Conservation (phyloP, 768 basidiomycete genomes). For the Coprinopsis marcescibilis region DNA sequence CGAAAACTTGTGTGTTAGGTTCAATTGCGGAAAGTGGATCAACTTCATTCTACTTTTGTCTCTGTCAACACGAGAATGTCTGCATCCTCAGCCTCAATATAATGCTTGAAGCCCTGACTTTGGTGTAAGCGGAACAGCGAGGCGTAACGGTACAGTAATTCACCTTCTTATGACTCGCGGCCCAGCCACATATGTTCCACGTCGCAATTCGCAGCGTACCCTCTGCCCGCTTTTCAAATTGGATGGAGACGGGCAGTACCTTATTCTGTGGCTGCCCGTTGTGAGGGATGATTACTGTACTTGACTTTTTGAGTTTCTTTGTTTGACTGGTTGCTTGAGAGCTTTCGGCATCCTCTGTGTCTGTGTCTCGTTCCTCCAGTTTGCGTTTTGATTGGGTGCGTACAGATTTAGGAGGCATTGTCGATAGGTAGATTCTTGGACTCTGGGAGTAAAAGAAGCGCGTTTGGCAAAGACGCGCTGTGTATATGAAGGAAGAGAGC, state of each 20-base stretch:
- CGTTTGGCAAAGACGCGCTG: too few relatives aligned
- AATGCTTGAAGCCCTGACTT: conserved; percentile 48
- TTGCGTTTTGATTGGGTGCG: conserved; percentile 4
- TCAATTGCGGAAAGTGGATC: neutral
- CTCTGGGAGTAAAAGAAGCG: too few relatives aligned
- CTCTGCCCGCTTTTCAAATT: conserved; percentile 43
- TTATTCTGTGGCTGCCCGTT: conserved; percentile 71
- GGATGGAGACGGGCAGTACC: conserved; percentile 55
- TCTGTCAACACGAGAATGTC: conserved; percentile 83
- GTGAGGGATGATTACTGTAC: conserved; percentile 9
- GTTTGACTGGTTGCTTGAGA: conserved; percentile 12
- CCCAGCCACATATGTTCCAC: conserved; percentile 81
- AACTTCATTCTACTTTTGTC: conserved; percentile 69
- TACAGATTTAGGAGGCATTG: neutral
- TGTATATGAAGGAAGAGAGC: neutral
- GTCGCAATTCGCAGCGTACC: conserved; percentile 53
- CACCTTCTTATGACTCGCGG: conserved; percentile 72
- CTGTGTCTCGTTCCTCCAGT: conserved; percentile 21
- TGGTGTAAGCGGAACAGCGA: neutral
- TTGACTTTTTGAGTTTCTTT: conserved; percentile 3
- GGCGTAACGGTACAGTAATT: neutral
- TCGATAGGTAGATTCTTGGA: neutral
- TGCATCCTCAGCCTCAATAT: conserved; percentile 81
- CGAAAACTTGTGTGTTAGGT: neutral
- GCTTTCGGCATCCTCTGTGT: conserved; percentile 20